A percentile compares a stretch with the other conserved stretches of the same genome.
Conservation (phyloP, 2,329 filamentous ascomycete genomes). For the Dactylonectria estremocensis region DNA sequence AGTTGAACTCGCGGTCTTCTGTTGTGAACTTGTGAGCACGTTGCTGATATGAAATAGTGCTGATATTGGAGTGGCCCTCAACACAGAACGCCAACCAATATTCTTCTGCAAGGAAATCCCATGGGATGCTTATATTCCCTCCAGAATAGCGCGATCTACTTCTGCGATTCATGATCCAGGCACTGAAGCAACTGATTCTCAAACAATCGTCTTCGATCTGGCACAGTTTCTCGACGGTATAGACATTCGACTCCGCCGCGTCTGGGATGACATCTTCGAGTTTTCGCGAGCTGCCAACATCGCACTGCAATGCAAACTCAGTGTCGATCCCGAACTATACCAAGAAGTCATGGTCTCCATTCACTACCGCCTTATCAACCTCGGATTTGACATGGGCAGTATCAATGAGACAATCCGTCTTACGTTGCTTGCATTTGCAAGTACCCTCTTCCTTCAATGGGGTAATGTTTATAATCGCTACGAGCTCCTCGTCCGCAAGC, state of each 20-base stretch:
- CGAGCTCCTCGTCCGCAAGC: not conserved
- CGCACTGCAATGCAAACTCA: not conserved
- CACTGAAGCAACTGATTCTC: not conserved
- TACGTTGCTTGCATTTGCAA: slow-evolving; percentile 3
- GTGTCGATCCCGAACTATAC: slow-evolving; percentile 10
- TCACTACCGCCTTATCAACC: slow-evolving; percentile 12
- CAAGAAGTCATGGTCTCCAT: slow-evolving; percentile 16
- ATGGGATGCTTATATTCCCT: slow-evolving; percentile 13
- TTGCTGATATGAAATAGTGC: not conserved
- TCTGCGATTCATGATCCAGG: not conserved
- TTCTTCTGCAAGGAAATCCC: slow-evolving; percentile 11
- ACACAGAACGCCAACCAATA: not conserved
- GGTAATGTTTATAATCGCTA: not conserved
- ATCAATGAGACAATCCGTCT: slow-evolving; percentile 6
- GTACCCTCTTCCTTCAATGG: slow-evolving; percentile 19
- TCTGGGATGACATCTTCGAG: slow-evolving; percentile 13
- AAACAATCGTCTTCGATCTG: not conserved
- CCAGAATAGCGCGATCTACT: not conserved
- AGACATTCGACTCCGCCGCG: not conserved
- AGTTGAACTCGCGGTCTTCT: not conserved
- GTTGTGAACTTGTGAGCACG: not conserved
- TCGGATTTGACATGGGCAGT: not conserved
- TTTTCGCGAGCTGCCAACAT: slow-evolving; percentile 7
- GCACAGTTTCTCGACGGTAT: not conserved
- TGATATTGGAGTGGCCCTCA: slow-evolving; percentile 15